Base-by-base conservation (phyloP, 225 moss, liverwort and hornwort species). In the Marchantia paleacea region DNA sequence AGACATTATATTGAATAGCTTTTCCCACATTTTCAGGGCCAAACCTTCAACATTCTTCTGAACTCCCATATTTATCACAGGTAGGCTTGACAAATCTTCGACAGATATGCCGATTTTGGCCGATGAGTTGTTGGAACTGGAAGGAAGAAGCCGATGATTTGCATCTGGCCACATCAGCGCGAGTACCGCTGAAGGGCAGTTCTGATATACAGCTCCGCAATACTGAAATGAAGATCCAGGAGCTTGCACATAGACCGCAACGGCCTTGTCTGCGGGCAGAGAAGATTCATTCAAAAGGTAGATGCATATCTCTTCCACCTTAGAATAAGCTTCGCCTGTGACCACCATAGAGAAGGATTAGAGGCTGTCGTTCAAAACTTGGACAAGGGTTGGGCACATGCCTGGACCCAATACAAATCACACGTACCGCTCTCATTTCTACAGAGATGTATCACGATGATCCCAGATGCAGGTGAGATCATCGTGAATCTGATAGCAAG, bases 31-130 rank as follows among this genome's bases (percentile, higher is more conserved):
- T 54, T 85, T 89, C 74, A 93, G 75, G 29, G 93, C 91, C 80
- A 93, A 80, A 19, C 89, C 89, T 83, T 93, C 93, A 50, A 93
- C 78, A 72, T 86, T 78, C 68, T 79, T 83, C 65, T 90, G 90
- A 25, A 81, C 87, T 51, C 93, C 93, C 28, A 93, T 90, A 66
- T 93, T 93, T 0, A 93, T 86, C 55, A 85, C 86, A 2, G 90
- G 91, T 55, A 91, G 89, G 52, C 89, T 75, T 31, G 86, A 79
- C 6, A 86, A 81, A 83, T 93, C 93, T 84, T 93, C 93, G 25
- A 93, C 89, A 20, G 93, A 86, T 11, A 93, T 89, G 53, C 91
- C 93, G 79, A 93, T 91, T 76, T 91, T 84, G 51, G 91, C 91
- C 86, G 86, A 78, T 73, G 89, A 76, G 86, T 82, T 73, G 80